phyloP scores from a whole-genome alignment of 306 rosid species.

The Malus domestica region ASM211411v1 NC_041804.1:11945001-11945500 shows the following conservation, averaged over 20 bases:
- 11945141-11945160: no score
- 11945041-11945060: background rate
- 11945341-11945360: conserved; percentile 46
- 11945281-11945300: background rate
- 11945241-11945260: background rate
- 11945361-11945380: conserved; percentile 14
- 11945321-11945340: conserved; percentile 11
- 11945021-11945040: background rate
- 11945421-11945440: conserved; percentile 22
- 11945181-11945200: no score
- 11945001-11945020: background rate
- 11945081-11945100: no score
- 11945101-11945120: no score
- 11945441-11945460: conserved; percentile 23
- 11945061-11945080: background rate
- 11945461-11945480: conserved; percentile 23
- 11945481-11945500: conserved; percentile 22
- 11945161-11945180: no score
- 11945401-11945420: conserved; percentile 42
- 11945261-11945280: background rate
- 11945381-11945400: conserved; percentile 29
- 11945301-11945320: background rate
- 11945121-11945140: no score
- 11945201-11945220: background rate
- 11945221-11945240: background rate